phyloP scores from a whole-genome alignment of 1,284 basidiomycete species.

The Chiua sp. region DNA sequence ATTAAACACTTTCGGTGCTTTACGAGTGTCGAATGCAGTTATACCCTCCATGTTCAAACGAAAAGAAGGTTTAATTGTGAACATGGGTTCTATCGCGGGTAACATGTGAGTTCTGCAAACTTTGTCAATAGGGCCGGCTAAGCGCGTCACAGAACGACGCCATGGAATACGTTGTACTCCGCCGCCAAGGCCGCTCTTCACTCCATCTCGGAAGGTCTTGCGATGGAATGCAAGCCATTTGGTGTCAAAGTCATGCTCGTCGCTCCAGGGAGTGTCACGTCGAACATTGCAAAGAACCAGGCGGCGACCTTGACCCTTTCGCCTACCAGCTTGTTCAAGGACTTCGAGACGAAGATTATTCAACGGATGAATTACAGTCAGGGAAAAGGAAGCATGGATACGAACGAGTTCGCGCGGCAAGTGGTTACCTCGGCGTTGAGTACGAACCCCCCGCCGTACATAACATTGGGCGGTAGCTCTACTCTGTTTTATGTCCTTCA shows the following conservation, averaged over 20 bases:
- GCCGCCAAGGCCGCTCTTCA: constrained; percentile 71
- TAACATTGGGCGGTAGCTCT: constrained; percentile 41
- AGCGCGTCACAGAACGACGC: constrained; percentile 54
- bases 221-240: constrained; percentile 74
- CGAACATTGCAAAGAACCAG: constrained; percentile 62
- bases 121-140: background rate
- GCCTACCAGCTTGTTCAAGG: constrained; percentile 53
- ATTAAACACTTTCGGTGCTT: constrained; percentile 65
- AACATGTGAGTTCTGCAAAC: constrained; percentile 49
- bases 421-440: constrained; percentile 52
- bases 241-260: constrained; percentile 67
- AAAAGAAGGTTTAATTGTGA: constrained; percentile 68
- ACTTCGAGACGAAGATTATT: constrained; percentile 56
- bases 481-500: constrained; percentile 24
- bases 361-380: constrained; percentile 60
- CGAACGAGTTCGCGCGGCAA: constrained; percentile 52
- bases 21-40: constrained; percentile 67
- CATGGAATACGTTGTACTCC: constrained; percentile 74
- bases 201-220: constrained; percentile 63
- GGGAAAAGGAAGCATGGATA: constrained; percentile 50
- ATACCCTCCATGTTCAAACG: constrained; percentile 74
- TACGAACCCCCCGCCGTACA: constrained; percentile 49
- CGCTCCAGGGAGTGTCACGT: constrained; percentile 60
- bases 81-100: constrained; percentile 73
- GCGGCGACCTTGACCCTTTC: constrained; percentile 48